A percentile compares a stretch with the other conserved stretches of the same genome.
Conservation (phyloP, 805 yeast genomes). For the Zygosaccharomyces gambellarensis region DNA sequence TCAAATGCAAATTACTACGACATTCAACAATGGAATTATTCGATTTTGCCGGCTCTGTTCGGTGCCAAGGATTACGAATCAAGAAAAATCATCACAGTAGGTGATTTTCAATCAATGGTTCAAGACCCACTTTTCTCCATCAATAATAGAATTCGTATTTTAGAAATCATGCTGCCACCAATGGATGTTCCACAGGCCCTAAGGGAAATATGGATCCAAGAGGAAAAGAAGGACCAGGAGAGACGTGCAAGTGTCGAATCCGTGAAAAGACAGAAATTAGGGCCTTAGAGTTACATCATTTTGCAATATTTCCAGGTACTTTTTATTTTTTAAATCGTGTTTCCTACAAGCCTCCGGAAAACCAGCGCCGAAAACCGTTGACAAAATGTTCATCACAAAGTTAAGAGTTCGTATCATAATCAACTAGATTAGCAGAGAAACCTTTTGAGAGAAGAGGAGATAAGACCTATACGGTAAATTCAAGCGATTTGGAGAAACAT, state of each 20-base stretch:
- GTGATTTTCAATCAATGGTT: slow-evolving; percentile 45
- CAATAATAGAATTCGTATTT: slow-evolving; percentile 45
- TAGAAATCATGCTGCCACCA: slow-evolving; percentile 54
- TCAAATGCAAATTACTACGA: slow-evolving; percentile 51
- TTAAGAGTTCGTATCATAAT: neutral
- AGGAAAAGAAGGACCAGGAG: slow-evolving; percentile 20
- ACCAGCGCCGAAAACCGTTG: neutral
- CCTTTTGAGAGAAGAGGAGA: neutral
- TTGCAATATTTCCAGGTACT: neutral
- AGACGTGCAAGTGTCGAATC: neutral
- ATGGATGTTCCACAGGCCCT: slow-evolving; percentile 51
- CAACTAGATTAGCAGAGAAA: neutral
- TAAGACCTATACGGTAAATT: neutral
- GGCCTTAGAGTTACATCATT: neutral
- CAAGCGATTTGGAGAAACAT: neutral
- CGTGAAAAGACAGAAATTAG: slow-evolving; percentile 1
- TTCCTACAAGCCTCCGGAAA: neutral
- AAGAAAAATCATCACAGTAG: slow-evolving; percentile 42
- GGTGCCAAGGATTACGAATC: slow-evolving; percentile 48
- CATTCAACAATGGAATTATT: slow-evolving; percentile 58
- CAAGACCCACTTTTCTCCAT: slow-evolving; percentile 37
- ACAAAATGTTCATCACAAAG: neutral
- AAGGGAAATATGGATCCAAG: slow-evolving; percentile 26
- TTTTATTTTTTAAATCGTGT: neutral
- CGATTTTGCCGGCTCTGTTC: slow-evolving; percentile 45